These are phyloP conservation scores for Nyssa sinensis DNA, from an alignment of 148 eudicot genomes.

Conservation along the genomic window DNA sequence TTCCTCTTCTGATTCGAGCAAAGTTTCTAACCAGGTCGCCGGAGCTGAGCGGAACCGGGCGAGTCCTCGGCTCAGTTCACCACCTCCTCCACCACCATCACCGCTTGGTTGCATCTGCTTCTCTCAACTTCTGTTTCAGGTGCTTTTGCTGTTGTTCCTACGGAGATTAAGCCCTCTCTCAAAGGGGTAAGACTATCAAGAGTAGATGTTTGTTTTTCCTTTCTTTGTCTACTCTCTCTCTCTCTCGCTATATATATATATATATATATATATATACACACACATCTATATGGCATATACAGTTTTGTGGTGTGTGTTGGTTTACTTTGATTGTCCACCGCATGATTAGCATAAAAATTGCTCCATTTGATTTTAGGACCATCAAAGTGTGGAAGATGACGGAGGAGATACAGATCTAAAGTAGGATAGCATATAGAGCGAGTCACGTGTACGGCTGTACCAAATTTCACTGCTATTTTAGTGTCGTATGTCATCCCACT, in stretches of 20 bases:
- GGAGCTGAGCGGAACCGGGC: constrained; percentile 92
- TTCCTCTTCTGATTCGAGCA: constrained; percentile 56
- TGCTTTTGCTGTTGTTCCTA: constrained; percentile 5
- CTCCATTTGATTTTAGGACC: too few relatives aligned
- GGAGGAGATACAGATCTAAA: too few relatives aligned
- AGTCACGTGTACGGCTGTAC: too few relatives aligned
- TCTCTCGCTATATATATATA: too few relatives aligned
- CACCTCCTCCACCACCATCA: constrained; percentile 29
- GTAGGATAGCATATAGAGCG: too few relatives aligned
- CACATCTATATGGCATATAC: too few relatives aligned
- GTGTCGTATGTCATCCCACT: too few relatives aligned
- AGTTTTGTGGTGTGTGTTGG: too few relatives aligned
- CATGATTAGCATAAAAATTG: too few relatives aligned
- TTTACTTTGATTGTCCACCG: neutral
- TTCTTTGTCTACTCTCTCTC: neutral
- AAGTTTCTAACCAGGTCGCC: constrained; percentile 87
- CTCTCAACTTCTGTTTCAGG: constrained; percentile 9
- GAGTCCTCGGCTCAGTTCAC: constrained; percentile 47
- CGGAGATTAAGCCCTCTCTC: constrained; percentile 7
- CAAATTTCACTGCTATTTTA: too few relatives aligned
- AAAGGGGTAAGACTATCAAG: neutral
- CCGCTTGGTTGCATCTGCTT: constrained; percentile 47
- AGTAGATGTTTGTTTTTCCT: constrained; percentile 4
- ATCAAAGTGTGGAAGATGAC: too few relatives aligned
- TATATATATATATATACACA: too few relatives aligned